A percentile compares a stretch with the other conserved stretches of the same genome.
Evolutionary conservation across 1,284 basidiomycete genomes (phyloP).

Genomic region (Ganoderma resinaceum): DNA sequence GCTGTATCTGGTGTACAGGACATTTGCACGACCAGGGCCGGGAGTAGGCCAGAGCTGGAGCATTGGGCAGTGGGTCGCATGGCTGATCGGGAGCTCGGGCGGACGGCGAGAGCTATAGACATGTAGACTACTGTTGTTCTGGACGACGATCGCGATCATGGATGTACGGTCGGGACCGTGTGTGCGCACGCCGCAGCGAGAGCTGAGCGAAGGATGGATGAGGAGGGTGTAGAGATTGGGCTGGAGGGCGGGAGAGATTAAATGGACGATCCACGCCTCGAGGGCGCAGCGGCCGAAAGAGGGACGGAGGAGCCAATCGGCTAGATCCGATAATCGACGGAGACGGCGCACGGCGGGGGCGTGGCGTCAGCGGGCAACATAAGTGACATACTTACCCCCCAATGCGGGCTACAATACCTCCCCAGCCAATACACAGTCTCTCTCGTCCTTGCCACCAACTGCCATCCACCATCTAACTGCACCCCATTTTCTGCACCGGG

Average conservation of each 20-base stretch:
- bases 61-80: conserved; percentile 59
- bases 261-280: conserved; percentile 5
- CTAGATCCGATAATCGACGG: conserved; percentile 44
- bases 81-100: conserved; percentile 54
- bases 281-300: conserved; percentile 12
- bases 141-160: background rate
- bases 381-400: conserved; percentile 34
- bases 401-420: conserved; percentile 35
- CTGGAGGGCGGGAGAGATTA: conserved; percentile 3
- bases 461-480: conserved; percentile 28
- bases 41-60: conserved; percentile 63
- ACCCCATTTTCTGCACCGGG: background rate
- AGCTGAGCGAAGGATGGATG: background rate
- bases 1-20: conserved; percentile 71
- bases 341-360: conserved; percentile 36
- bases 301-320: conserved; percentile 24
- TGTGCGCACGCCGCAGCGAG: background rate
- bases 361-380: conserved; percentile 39
- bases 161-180: background rate
- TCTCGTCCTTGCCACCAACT: conserved; percentile 23
- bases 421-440: conserved; percentile 30
- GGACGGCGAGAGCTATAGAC: conserved; percentile 41
- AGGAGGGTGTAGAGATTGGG: background rate
- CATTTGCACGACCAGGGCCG: conserved; percentile 67
- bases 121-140: conserved; percentile 21